Evolutionary conservation across 1,284 basidiomycete genomes (phyloP).

Genomic region (Leccinum pachyderme): DNA sequence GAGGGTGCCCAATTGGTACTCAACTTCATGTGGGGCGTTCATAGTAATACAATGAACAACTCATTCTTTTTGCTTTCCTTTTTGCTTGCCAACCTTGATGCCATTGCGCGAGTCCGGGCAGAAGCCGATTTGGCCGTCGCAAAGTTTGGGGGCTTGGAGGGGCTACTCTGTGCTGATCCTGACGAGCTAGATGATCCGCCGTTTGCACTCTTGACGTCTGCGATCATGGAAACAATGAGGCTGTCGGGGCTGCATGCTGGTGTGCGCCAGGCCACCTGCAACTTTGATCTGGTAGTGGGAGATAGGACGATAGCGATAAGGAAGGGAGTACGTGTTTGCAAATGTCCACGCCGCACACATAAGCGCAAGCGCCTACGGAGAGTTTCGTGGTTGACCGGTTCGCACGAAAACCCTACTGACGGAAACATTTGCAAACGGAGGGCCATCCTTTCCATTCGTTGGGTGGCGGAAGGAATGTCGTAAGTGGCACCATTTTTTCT

Average conservation of each 20-base stretch:
- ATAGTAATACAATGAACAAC: conserved; percentile 24
- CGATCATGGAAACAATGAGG: conserved; percentile 30
- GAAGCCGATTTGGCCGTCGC: conserved; percentile 23
- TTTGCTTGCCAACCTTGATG: conserved; percentile 14
- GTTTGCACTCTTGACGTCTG: conserved; percentile 26
- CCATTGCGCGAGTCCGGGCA: conserved; percentile 16
- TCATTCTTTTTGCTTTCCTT: conserved; percentile 20
- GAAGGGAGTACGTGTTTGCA: conserved; percentile 21
- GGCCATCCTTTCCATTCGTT: conserved; percentile 19
- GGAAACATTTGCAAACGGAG: conserved; percentile 21
- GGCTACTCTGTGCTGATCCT: conserved; percentile 13
- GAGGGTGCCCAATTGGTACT: conserved; percentile 24
- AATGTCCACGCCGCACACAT: conserved; percentile 22
- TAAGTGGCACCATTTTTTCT: conserved; percentile 5
- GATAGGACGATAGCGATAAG: conserved; percentile 12
- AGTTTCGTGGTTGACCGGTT: conserved; percentile 24
- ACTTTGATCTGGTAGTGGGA: conserved; percentile 19
- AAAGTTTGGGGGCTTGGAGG: conserved; percentile 12
- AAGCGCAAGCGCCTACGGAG: conserved; percentile 12
- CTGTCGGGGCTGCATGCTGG: conserved; percentile 17
- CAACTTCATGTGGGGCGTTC: conserved; percentile 26
- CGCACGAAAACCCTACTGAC: conserved; percentile 14
- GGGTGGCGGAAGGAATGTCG: conserved; percentile 23
- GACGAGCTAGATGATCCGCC: conserved; percentile 18
- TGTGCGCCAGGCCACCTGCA: conserved; percentile 12